Conservation (phyloP, 805 yeast species). For the Brettanomyces anomalus region DNA sequence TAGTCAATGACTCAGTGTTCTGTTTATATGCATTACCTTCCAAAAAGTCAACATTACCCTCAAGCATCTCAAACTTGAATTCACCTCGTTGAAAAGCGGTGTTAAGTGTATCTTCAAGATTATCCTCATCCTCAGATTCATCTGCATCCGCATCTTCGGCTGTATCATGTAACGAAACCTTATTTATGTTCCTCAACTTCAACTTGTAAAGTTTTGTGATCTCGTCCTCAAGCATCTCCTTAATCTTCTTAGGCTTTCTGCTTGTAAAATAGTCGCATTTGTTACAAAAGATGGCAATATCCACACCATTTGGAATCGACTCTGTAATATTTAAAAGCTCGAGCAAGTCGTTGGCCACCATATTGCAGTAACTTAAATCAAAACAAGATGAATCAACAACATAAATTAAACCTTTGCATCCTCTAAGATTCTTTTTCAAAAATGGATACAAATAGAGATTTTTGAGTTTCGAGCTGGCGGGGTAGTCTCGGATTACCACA, state of each 20-base stretch:
- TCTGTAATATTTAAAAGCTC: conserved; percentile 57
- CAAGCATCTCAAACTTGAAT: conserved; percentile 62
- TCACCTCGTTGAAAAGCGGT: conserved; percentile 32
- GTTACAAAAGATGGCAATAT: conserved; percentile 71
- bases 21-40: conserved; percentile 62
- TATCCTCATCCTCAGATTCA: conserved; percentile 17
- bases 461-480: conserved; percentile 78
- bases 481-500: conserved; percentile 64
- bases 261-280: conserved; percentile 82
- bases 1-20: conserved; percentile 51
- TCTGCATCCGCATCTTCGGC: conserved; percentile 15
- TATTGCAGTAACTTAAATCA: conserved; percentile 37
- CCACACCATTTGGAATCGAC: conserved; percentile 54
- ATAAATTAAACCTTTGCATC: conserved; percentile 60
- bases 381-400: conserved; percentile 68
- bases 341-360: conserved; percentile 50
- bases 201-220: conserved; percentile 46
- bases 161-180: conserved; percentile 31
- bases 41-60: conserved; percentile 60
- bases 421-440: conserved; percentile 31
- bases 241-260: conserved; percentile 57
- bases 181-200: conserved; percentile 34
- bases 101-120: conserved; percentile 28
- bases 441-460: conserved; percentile 43
- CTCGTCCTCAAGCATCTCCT: conserved; percentile 51